A percentile compares a stretch with the other conserved stretches of the same genome.
phyloP scores from a whole-genome alignment of 1,284 basidiomycete genomes.

The Vanrija sp. region DNA sequence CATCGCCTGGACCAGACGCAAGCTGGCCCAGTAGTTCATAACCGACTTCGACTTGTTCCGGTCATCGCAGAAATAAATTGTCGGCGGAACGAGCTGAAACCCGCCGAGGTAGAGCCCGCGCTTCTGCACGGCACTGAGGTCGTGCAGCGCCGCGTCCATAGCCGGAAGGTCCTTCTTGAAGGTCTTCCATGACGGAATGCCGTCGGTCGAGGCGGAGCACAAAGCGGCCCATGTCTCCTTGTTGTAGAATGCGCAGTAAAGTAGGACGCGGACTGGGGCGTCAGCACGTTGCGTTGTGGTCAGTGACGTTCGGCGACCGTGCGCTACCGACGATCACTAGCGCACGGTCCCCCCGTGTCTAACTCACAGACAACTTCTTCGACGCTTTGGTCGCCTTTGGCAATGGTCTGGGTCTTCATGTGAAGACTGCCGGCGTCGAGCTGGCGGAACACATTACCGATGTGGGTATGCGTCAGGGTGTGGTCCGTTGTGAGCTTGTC shows the following conservation, averaged over 20 bases:
- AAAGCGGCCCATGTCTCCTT: conserved; percentile 23
- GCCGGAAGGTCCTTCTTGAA: conserved; percentile 16
- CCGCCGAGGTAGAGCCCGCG: conserved; percentile 24
- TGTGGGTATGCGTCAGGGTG: conserved; percentile 20
- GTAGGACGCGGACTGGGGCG: conserved; percentile 28
- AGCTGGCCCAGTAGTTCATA: conserved; percentile 25
- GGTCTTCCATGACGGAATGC: conserved; percentile 16
- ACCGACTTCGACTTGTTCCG: conserved; percentile 9
- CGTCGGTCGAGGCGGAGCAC: conserved; percentile 13
- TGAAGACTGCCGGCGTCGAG: conserved; percentile 19
- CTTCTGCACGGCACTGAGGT: conserved; percentile 14
- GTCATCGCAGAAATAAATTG: conserved; percentile 22
- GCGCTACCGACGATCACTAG: too few relatives aligned
- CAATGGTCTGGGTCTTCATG: conserved; percentile 18
- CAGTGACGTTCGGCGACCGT: too few relatives aligned
- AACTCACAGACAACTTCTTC: conserved; percentile 34
- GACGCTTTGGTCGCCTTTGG: conserved; percentile 21
- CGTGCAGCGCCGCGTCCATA: conserved; percentile 22
- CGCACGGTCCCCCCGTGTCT: too few relatives aligned
- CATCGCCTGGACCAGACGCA: conserved; percentile 25
- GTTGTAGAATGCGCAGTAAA: conserved; percentile 29
- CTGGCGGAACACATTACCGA: conserved; percentile 32
- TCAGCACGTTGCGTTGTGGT: neutral
- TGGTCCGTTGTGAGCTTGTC: conserved; percentile 22
- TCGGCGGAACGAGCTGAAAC: conserved; percentile 37